Evolutionary conservation across 805 yeast species (phyloP), one percentile per base, ranked within the genome.

Genomic region (Pichia sporocuriosa): DNA sequence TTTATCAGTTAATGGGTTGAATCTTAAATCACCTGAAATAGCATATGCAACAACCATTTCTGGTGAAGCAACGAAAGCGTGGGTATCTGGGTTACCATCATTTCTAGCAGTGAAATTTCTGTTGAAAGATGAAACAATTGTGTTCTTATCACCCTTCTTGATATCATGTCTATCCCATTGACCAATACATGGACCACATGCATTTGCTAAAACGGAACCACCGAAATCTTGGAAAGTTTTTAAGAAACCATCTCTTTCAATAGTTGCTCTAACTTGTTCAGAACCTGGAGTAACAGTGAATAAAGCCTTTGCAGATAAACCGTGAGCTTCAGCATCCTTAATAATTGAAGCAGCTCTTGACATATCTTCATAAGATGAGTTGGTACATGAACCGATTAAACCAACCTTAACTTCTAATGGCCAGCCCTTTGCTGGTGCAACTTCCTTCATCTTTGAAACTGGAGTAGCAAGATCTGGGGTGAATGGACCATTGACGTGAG

Each of bases 171-270:
- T 84, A 64, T 93, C 96, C 98, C 98, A 90, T 73, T 90, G 98
- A 45, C 98, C 98, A 61, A 90, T 90, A 72, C 98, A 90, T 58
- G 97, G 98, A 54, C 98, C 98, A 75, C 98, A 90, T 17, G 98
- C 98, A 64, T 90, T 90, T 41, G 97, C 96, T 54, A 90, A 74
- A 34, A 90, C 95, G 45, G 77, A 73, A 53, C 96, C 98, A 46
- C 97, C 97, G 56, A 80, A 82, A 42, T 82, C 78, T 63, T 81
- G 80, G 63, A 90, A 88, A 32, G 81, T 78, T 35, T 81, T 72
- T 48, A 84, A 77, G 58, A 84, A 77, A 45, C 97, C 97, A 65
- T 90, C 98, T 67, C 97, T 80, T 63, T 84, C 95, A 55, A 90
- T 79, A 39, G 98, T 90, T 40, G 97, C 97, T 67, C 97, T 79